Conservation (phyloP, 2,329 filamentous ascomycete species). For the Hyphodiscus sp. region DNA sequence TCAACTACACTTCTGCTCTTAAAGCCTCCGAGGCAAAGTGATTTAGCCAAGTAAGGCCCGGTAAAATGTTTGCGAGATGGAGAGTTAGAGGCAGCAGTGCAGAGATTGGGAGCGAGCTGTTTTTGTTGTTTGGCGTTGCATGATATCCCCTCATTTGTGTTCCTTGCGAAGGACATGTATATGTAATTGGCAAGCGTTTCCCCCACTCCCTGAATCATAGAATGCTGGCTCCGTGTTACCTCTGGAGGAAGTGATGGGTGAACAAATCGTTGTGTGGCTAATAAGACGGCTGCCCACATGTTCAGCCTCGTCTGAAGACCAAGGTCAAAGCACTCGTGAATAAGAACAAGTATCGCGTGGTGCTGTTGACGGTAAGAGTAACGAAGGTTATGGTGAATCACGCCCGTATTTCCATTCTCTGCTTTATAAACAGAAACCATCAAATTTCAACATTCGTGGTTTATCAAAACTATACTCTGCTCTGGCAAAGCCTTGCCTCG, state of each 20-base stretch:
- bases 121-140: background rate
- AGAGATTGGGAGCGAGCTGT: background rate
- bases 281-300: background rate
- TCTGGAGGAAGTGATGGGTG: background rate
- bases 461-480: background rate
- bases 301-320: background rate
- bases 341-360: background rate
- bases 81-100: background rate
- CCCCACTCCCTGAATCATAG: background rate
- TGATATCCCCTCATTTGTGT: background rate
- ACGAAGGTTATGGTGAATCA: too few relatives aligned
- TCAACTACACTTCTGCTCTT: slow-evolving; percentile 21
- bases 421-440: background rate
- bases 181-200: background rate
- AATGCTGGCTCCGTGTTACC: background rate
- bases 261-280: background rate
- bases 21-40: background rate
- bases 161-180: background rate
- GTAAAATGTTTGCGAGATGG: background rate
- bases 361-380: too few relatives aligned
- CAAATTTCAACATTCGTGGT: background rate
- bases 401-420: background rate
- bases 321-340: background rate
- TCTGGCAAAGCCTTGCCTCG: background rate
- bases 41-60: background rate